phyloP scores from a whole-genome alignment of 2,329 filamentous ascomycete species.

The Pestalotiopsis sp. region DNA sequence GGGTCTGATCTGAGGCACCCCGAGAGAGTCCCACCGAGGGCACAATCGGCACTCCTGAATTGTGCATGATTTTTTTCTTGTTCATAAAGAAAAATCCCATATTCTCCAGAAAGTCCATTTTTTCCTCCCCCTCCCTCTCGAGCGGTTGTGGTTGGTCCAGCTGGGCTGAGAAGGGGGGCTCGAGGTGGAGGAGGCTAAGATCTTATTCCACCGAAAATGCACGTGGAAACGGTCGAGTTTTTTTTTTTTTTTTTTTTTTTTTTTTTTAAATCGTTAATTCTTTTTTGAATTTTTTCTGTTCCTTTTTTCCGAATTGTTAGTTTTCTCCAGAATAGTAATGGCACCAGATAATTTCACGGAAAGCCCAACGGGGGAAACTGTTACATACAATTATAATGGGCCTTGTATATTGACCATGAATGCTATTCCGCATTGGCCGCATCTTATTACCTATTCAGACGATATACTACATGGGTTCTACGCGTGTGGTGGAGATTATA shows the following conservation, averaged over 20 bases:
- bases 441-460: not conserved
- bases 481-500: not conserved
- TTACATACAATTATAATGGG: not conserved
- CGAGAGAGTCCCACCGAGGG: not conserved
- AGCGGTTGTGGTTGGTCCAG: not conserved
- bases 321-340: not conserved
- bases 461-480: not conserved
- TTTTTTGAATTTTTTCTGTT: not conserved
- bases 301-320: not conserved
- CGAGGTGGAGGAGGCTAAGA: not conserved
- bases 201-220: not conserved
- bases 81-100: not conserved
- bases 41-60: not conserved
- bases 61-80: not conserved
- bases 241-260: not conserved
- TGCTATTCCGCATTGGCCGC: not conserved
- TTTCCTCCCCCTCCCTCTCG: not conserved
- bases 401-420: not conserved
- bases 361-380: not conserved
- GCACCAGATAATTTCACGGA: not conserved
- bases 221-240: not conserved
- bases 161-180: not conserved
- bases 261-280: not conserved
- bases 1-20: not conserved
- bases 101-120: not conserved